A percentile compares a stretch with the other conserved stretches of the same genome.
Conservation (phyloP, 2,329 filamentous ascomycete genomes). For the Fusarium ramigenum region DNA sequence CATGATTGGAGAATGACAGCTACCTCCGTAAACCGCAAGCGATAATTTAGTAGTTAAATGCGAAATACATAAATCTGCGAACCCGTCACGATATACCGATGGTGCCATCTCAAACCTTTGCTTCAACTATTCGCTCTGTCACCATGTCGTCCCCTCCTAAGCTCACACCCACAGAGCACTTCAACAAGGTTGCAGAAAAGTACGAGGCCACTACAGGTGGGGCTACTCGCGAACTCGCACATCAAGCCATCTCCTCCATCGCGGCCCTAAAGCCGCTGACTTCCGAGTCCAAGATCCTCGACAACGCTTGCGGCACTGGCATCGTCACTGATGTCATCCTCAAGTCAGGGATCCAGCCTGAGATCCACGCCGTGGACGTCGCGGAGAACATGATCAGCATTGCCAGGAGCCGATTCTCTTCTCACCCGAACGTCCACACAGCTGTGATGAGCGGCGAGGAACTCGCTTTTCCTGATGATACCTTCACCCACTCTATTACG, state of each 20-base stretch:
- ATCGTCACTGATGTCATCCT: neutral
- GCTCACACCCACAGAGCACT: neutral
- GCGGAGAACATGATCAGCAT: neutral
- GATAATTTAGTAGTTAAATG: rapidly evolving
- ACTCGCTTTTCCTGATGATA: neutral
- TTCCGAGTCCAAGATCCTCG: neutral
- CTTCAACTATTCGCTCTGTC: rapidly evolving
- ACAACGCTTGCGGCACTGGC: neutral
- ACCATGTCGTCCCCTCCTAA: neutral
- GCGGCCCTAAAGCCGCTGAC: neutral
- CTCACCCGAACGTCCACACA: rapidly evolving
- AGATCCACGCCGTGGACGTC: neutral
- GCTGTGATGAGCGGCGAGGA: neutral
- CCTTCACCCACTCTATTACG: neutral
- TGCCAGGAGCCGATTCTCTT: rapidly evolving
- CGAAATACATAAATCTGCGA: neutral
- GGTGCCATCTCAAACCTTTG: neutral
- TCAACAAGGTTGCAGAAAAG: neutral
- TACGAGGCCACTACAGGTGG: neutral
- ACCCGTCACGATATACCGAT: neutral
- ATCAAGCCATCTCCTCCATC: neutral
- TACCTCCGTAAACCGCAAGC: rapidly evolving
- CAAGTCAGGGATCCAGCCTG: neutral
- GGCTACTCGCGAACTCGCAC: neutral
- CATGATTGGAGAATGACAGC: rapidly evolving